These are phyloP conservation scores for Trypanosoma platydactyli DNA, from an alignment of 208 protist species.

Conservation along the genomic window DNA sequence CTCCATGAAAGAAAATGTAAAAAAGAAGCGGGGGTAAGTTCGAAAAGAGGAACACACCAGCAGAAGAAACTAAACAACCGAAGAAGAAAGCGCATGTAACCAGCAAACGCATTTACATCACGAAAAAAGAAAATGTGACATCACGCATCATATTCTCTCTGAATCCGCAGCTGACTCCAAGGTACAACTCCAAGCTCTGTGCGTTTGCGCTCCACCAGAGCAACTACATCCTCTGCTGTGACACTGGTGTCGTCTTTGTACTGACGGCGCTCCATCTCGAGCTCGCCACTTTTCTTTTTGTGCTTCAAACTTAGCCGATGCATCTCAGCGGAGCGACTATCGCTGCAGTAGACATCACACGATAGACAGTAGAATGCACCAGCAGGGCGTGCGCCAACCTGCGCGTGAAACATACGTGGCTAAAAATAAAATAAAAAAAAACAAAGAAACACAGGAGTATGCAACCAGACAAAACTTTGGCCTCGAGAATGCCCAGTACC, in stretches of 20 bases:
- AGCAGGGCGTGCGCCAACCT: background rate
- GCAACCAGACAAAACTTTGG: too few species aligned
- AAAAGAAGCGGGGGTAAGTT: background rate
- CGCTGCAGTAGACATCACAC: constrained; percentile 66
- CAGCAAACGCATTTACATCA: background rate
- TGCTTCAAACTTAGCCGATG: constrained; percentile 68
- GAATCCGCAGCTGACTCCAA: constrained; percentile 47
- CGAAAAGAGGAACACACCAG: background rate
- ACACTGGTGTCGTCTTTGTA: constrained; percentile 75
- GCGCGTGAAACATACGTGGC: constrained; percentile 10
- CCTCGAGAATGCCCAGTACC: too few species aligned
- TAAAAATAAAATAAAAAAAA: background rate
- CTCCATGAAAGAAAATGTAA: background rate
- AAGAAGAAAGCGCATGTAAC: background rate
- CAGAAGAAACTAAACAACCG: background rate
- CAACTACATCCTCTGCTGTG: constrained; percentile 69
- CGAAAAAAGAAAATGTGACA: background rate
- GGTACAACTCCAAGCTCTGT: constrained; percentile 46
- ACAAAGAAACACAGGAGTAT: too few species aligned
- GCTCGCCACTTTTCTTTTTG: constrained; percentile 68
- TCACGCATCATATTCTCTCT: constrained; percentile 7
- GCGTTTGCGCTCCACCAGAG: constrained; percentile 61
- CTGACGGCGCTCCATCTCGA: constrained; percentile 44
- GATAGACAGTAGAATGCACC: constrained; percentile 64
- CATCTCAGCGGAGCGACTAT: constrained; percentile 49